Evolutionary conservation across 495 filamentous ascomycete genomes (phyloP), one percentile per base, ranked within the genome.

Genomic region (Tuber aestivum): DNA sequence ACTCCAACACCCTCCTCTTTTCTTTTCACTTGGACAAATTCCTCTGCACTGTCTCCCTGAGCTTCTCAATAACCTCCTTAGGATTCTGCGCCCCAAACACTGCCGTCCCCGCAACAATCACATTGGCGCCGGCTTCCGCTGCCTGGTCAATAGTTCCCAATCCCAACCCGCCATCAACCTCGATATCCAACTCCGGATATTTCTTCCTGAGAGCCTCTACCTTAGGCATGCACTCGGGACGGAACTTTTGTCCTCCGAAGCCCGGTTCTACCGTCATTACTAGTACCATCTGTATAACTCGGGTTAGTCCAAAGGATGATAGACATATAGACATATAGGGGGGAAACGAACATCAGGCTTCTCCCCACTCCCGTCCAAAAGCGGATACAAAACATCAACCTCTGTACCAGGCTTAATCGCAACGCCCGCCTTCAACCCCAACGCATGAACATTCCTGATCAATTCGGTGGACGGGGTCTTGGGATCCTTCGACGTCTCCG

Each of bases 241-340:
- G 97, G 89, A 99, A 99, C 83, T 96, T 97, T 84, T 99, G 96
- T 20, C 95, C 95, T 76, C 95, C 96, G 84, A 98, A 99, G 72
- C 95, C 95, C 32, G 95, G 95, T 84, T 99, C 90, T 32, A 99
- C 95, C 14, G 95, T 99, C 95, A 99, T 99, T 56, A 99, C 91
- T 16, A 99, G 90, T 40, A 96, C 93, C 96, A 99, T 98, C 95
- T 99, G 69, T 41, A n/a, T 8, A 40, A 3, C n/a, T 78, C 35
- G 79, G 65, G 70, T 41, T 44, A 37, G 41, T 18, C 32, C 45
- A 32, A 18, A n/a, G 16, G 41, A 56, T n/a, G 50, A 65, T 50
- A 71, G 61, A n/a, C n/a, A n/a, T n/a, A n/a, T n/a, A n/a, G 65
- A 61, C n/a, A 2, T 0, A 14, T 16, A 61, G 1, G 10, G n/a